These are phyloP conservation scores for Kodamaea sagamina DNA, from an alignment of 805 yeast genomes.

Conservation along the genomic window DNA sequence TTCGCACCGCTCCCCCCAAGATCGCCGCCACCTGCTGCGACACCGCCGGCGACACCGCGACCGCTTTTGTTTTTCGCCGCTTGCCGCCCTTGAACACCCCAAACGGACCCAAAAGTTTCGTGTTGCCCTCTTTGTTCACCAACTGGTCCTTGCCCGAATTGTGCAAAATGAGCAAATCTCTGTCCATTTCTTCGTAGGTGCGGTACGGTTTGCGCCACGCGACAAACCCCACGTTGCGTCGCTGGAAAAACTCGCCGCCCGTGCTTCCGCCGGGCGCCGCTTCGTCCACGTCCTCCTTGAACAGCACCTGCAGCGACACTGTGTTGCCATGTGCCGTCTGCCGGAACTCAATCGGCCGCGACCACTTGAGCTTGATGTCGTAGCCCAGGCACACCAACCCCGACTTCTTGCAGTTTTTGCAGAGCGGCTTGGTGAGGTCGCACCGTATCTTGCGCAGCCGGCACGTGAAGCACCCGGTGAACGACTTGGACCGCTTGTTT, in stretches of 20 bases:
- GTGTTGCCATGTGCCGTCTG: conserved; percentile 29
- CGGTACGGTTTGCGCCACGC: conserved; percentile 63
- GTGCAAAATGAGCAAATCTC: conserved; percentile 59
- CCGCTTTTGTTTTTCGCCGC: neutral
- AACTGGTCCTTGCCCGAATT: conserved; percentile 37
- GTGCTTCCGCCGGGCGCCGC: conserved; percentile 15
- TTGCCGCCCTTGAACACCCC: conserved; percentile 60
- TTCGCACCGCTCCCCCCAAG: neutral
- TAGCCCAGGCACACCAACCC: conserved; percentile 79
- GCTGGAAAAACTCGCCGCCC: conserved; percentile 53
- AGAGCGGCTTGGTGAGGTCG: conserved; percentile 68
- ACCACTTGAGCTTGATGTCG: conserved; percentile 79
- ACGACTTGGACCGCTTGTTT: conserved; percentile 54
- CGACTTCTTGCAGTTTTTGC: conserved; percentile 69
- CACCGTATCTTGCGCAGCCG: conserved; percentile 79
- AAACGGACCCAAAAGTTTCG: conserved; percentile 72
- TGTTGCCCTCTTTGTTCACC: conserved; percentile 43
- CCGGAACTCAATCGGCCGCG: conserved; percentile 46
- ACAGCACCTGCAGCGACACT: conserved; percentile 32
- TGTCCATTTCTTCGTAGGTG: conserved; percentile 83
- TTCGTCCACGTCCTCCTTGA: conserved; percentile 23
- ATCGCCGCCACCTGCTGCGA: conserved; percentile 3
- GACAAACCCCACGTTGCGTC: conserved; percentile 75
- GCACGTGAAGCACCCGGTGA: conserved; percentile 89
- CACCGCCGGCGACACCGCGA: neutral